Evolutionary conservation across 1,284 basidiomycete genomes (phyloP).

Genomic region (Austroboletus rostrupii): DNA sequence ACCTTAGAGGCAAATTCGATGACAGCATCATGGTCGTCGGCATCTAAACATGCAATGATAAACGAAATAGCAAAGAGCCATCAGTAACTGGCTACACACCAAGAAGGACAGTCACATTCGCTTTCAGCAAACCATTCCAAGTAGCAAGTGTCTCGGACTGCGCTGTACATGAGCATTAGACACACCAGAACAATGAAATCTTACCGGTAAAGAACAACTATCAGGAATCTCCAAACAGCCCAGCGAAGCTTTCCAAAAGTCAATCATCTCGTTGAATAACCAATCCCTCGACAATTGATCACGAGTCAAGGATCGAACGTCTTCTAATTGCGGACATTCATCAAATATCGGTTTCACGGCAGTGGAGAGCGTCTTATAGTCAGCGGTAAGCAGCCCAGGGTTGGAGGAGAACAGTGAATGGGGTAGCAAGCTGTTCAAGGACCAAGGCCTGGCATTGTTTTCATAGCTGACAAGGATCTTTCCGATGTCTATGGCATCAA

Average conservation of each 20-base stretch:
- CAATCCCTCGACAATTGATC: constrained; percentile 54
- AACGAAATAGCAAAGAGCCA: constrained; percentile 3
- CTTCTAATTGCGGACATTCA: constrained; percentile 45
- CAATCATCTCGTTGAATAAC: constrained; percentile 51
- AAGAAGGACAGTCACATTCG: constrained; percentile 32
- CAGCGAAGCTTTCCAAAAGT: constrained; percentile 53
- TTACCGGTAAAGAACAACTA: constrained; percentile 39
- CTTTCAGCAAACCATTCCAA: constrained; percentile 41
- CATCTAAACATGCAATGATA: constrained; percentile 23
- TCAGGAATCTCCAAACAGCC: constrained; percentile 39
- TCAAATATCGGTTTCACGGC: constrained; percentile 50
- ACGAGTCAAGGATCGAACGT: constrained; percentile 50
- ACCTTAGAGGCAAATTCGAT: constrained; percentile 40
- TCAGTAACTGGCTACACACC: constrained; percentile 26
- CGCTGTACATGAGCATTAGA: constrained; percentile 8
- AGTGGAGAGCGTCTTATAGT: constrained; percentile 46
- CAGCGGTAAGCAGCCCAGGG: constrained; percentile 57
- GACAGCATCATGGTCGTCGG: constrained; percentile 30
- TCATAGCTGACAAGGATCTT: constrained; percentile 45
- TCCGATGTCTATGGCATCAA: constrained; percentile 51
- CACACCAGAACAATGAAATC: constrained; percentile 25
- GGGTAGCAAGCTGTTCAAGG: constrained; percentile 48
- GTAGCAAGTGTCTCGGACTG: constrained; percentile 38
- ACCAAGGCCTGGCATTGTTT: constrained; percentile 36
- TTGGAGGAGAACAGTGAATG: constrained; percentile 51